A percentile compares a stretch with the other conserved stretches of the same genome.
phyloP scores from a whole-genome alignment of 495 filamentous ascomycete genomes.

The Tuber indicum region DNA sequence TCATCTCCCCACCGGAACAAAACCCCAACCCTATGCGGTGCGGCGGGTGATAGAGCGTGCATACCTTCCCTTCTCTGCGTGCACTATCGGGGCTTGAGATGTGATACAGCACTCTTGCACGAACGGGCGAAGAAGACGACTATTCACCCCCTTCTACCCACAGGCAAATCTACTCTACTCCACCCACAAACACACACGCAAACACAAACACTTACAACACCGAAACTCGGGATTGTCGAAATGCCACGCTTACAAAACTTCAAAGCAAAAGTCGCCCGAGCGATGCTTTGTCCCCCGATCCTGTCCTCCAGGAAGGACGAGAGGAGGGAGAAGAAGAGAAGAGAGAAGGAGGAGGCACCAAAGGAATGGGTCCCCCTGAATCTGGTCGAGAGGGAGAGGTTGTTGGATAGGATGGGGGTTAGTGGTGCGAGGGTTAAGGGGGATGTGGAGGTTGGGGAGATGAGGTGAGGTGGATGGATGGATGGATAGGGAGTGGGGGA shows the following conservation, averaged over 20 bases:
- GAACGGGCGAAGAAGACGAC: neutral
- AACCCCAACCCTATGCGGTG: neutral
- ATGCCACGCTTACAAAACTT: neutral
- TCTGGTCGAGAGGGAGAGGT: neutral
- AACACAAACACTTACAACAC: neutral
- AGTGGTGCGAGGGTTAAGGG: neutral
- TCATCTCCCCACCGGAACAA: too few species aligned
- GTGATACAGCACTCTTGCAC: neutral
- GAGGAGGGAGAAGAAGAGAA: too few species aligned
- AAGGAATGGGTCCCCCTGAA: neutral
- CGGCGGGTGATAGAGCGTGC: neutral
- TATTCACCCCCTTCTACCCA: neutral
- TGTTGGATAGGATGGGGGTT: slow-evolving; percentile 2
- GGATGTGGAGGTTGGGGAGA: neutral
- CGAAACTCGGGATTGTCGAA: neutral
- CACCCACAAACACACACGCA: too few species aligned
- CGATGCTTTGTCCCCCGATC: neutral
- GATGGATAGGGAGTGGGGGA: neutral
- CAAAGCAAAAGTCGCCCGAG: neutral
- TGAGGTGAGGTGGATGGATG: neutral
- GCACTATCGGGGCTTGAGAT: neutral
- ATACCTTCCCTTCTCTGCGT: neutral
- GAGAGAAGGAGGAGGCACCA: neutral
- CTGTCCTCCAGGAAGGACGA: neutral
- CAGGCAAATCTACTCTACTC: too few species aligned